phyloP scores from a whole-genome alignment of 805 yeast species.

The Hanseniaspora vineae region DNA sequence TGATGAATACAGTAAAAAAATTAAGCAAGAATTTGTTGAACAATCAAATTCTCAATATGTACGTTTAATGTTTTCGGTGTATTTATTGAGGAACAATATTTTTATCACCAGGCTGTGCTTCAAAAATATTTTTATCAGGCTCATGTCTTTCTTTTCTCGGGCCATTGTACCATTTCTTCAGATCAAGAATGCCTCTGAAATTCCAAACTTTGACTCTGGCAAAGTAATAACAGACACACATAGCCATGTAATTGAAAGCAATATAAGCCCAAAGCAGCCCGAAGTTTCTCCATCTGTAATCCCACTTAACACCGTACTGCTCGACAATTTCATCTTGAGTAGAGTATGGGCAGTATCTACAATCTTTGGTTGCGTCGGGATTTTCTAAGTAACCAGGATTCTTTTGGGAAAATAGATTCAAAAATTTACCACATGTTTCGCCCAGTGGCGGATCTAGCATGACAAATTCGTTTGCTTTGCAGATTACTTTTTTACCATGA shows the following conservation, averaged over 20 bases:
- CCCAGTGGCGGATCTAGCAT: constrained; percentile 32
- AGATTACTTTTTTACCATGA: constrained; percentile 26
- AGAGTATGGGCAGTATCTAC: constrained; percentile 47
- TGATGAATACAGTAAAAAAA: not conserved
- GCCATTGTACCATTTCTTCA: constrained; percentile 29
- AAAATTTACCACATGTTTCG: constrained; percentile 35
- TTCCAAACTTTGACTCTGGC: constrained; percentile 29
- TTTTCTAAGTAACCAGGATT: constrained; percentile 34
- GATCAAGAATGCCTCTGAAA: constrained; percentile 21
- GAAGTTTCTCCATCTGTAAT: constrained; percentile 53
- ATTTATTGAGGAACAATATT: constrained; percentile 7
- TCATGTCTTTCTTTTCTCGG: constrained; percentile 36
- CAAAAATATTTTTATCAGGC: constrained; percentile 31
- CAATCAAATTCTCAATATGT: not conserved
- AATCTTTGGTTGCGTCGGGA: constrained; percentile 33
- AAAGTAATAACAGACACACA: constrained; percentile 26
- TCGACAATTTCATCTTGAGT: constrained; percentile 48
- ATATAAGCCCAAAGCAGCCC: constrained; percentile 41
- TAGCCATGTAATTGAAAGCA: constrained; percentile 27
- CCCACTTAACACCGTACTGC: constrained; percentile 26
- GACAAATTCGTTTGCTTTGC: constrained; percentile 26
- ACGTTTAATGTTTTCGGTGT: not conserved
- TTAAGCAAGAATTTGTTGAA: not conserved
- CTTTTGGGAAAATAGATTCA: constrained; percentile 22
- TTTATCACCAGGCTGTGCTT: constrained; percentile 28